phyloP scores from a whole-genome alignment of 2,329 filamentous ascomycete genomes.

The Fusarium beomiforme region DNA sequence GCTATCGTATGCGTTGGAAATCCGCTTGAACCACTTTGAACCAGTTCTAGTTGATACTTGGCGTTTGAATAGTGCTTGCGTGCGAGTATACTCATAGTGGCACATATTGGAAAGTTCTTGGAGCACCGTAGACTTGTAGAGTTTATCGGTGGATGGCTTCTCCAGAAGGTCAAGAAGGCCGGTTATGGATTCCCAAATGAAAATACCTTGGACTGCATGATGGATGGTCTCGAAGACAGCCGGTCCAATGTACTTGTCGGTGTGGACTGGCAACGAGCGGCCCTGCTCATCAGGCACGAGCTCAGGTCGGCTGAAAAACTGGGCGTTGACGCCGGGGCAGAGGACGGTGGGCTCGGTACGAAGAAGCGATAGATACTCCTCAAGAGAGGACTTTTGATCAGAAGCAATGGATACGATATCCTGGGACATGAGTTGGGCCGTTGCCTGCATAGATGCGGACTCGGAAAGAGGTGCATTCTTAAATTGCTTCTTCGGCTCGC shows the following conservation, averaged over 20 bases:
- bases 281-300: constrained; percentile 58
- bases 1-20: constrained; percentile 49
- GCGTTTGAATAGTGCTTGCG: constrained; percentile 53
- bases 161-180: constrained; percentile 49
- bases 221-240: constrained; percentile 56
- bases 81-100: constrained; percentile 54
- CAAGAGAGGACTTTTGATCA: constrained; percentile 47
- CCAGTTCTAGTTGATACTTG: constrained; percentile 50
- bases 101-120: constrained; percentile 59
- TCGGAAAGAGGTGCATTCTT: constrained; percentile 47
- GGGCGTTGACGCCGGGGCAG: constrained; percentile 46
- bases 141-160: constrained; percentile 40
- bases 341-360: constrained; percentile 47
- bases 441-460: constrained; percentile 41
- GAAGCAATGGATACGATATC: constrained; percentile 45
- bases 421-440: constrained; percentile 45
- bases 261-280: constrained; percentile 48
- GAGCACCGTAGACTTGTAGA: constrained; percentile 48
- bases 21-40: constrained; percentile 54
- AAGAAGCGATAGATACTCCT: constrained; percentile 50
- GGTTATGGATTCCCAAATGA: constrained; percentile 54
- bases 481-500: constrained; percentile 42
- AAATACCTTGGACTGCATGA: constrained; percentile 46
- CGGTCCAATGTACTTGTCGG: constrained; percentile 54
- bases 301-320: constrained; percentile 54